phyloP scores from a whole-genome alignment of 257 asterid species.

The Forsythia viridissima region DNA sequence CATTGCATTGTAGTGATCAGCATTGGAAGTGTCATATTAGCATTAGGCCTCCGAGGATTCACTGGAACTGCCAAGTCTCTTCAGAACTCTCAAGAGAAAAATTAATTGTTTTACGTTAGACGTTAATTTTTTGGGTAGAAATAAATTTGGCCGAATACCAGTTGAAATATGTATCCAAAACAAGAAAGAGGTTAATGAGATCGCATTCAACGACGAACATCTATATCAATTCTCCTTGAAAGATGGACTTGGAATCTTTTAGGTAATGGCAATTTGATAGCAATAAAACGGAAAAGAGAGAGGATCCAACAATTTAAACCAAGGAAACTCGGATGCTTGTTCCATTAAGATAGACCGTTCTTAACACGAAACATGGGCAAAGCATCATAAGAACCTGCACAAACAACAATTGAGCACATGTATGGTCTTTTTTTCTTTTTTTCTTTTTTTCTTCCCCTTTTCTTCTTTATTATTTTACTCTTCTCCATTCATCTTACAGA shows the following conservation, averaged over 20 bases:
- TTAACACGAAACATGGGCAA: conserved; percentile 24
- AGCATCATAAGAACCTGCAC: conserved; percentile 46
- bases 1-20: too few relatives aligned
- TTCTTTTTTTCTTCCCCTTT: conserved; percentile 5
- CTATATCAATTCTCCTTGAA: too few relatives aligned
- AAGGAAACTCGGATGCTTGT: conserved; percentile 23
- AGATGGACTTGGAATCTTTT: background rate
- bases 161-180: too few relatives aligned
- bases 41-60: too few relatives aligned
- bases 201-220: too few relatives aligned
- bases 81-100: too few relatives aligned
- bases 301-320: conserved; percentile 4
- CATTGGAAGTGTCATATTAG: too few relatives aligned
- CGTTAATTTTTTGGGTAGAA: too few relatives aligned
- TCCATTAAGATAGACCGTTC: conserved; percentile 18
- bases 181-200: too few relatives aligned
- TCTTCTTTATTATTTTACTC: conserved; percentile 25
- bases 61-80: too few relatives aligned
- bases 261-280: background rate
- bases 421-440: conserved; percentile 17
- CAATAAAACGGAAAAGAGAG: background rate
- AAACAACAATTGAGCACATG: conserved; percentile 42
- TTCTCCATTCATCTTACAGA: conserved; percentile 38
- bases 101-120: too few relatives aligned
- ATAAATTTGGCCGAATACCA: too few relatives aligned